Evolutionary conservation across 495 filamentous ascomycete species (phyloP).

Genomic region (Hypoxylon rickii): DNA sequence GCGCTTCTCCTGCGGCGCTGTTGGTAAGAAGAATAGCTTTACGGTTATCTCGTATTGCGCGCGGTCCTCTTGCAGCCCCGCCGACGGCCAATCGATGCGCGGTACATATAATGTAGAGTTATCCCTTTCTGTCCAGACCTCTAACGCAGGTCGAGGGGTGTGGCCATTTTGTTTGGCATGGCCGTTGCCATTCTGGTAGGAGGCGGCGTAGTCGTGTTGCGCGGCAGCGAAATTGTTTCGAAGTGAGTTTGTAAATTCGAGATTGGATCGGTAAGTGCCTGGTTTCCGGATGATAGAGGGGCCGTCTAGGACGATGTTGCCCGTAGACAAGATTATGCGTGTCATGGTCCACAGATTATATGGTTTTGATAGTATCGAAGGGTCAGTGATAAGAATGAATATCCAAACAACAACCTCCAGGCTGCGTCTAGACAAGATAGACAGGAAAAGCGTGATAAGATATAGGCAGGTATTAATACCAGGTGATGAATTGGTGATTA

Average conservation of each 20-base stretch:
- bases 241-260: slow-evolving; percentile 85
- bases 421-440: no score
- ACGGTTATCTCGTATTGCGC: slow-evolving; percentile 88
- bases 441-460: no score
- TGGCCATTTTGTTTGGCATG: slow-evolving; percentile 30
- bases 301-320: slow-evolving; percentile 82
- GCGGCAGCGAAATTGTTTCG: slow-evolving; percentile 77
- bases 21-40: slow-evolving; percentile 89
- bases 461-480: background rate
- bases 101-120: slow-evolving; percentile 73
- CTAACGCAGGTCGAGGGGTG: slow-evolving; percentile 35
- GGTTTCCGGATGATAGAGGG: slow-evolving; percentile 80
- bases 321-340: slow-evolving; percentile 87
- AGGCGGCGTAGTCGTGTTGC: slow-evolving; percentile 61
- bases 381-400: slow-evolving; percentile 8
- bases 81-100: slow-evolving; percentile 69
- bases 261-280: slow-evolving; percentile 76
- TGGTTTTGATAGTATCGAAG: no score
- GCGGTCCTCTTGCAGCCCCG: slow-evolving; percentile 75
- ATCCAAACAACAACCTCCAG: slow-evolving; percentile 1
- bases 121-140: slow-evolving; percentile 68
- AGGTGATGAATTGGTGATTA: background rate
- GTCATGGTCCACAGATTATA: slow-evolving; percentile 59
- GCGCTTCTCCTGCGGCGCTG: slow-evolving; percentile 63
- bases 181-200: slow-evolving; percentile 32